Conservation (phyloP, 805 yeast genomes). For the Ogataea trehalophila region DNA sequence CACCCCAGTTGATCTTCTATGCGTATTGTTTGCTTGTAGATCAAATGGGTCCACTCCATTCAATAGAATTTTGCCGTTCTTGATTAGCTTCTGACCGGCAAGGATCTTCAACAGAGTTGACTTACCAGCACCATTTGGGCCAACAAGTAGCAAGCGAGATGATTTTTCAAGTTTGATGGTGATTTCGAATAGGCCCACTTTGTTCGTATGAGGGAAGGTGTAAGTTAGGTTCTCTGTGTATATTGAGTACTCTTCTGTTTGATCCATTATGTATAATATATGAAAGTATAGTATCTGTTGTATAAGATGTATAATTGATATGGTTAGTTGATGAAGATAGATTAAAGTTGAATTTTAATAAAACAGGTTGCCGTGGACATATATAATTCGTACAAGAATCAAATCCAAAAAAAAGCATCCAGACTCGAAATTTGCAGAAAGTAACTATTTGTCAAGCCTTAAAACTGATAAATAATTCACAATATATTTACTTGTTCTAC, state of each 20-base stretch:
- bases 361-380: no score
- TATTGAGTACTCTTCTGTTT: constrained; percentile 38
- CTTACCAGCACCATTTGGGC: constrained; percentile 98
- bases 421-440: no score
- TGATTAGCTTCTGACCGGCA: constrained; percentile 88
- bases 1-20: constrained; percentile 15
- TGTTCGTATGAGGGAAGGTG: constrained; percentile 52
- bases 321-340: no score
- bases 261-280: neutral
- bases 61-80: constrained; percentile 62
- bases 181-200: constrained; percentile 65
- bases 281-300: constrained; percentile 19
- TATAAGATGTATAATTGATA: no score
- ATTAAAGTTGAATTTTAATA: no score
- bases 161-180: constrained; percentile 60
- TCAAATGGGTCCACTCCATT: constrained; percentile 85
- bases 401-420: no score
- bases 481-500: no score
- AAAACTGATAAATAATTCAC: no score
- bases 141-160: constrained; percentile 73
- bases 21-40: constrained; percentile 23
- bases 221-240: constrained; percentile 63
- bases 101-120: constrained; percentile 79
- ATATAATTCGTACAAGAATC: no score
- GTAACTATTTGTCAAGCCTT: no score